Percentiles rank a stretch among this genome's conserved stretches.
Conservation (phyloP, 179 eudicot species). For the Beta corolliflora region DNA sequence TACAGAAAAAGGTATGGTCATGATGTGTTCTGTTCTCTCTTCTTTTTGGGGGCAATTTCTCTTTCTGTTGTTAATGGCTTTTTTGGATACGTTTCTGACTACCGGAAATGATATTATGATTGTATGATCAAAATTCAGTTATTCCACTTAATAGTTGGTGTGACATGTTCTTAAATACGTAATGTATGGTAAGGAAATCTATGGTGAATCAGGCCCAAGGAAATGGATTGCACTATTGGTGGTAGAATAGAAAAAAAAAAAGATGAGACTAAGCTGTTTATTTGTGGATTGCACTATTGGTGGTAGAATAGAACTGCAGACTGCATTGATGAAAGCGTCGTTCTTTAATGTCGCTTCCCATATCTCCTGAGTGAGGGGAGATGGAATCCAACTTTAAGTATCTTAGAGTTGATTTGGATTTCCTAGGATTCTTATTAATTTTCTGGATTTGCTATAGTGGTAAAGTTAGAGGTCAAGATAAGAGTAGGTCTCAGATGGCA, state of each 20-base stretch:
- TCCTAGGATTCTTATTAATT: background rate
- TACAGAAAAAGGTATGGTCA: slow-evolving; percentile 70
- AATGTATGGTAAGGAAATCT: background rate
- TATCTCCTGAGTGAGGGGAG: background rate
- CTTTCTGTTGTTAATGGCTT: no score
- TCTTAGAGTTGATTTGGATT: background rate
- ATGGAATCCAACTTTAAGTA: background rate
- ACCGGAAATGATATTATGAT: background rate
- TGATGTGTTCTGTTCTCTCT: no score
- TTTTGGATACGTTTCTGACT: background rate
- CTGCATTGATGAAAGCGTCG: background rate
- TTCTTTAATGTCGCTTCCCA: background rate
- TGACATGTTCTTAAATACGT: background rate
- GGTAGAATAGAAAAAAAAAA: background rate
- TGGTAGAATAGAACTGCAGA: background rate
- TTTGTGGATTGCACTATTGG: no score
- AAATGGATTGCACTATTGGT: background rate
- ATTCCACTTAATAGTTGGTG: background rate
- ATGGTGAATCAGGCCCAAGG: background rate
- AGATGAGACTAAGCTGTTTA: no score
- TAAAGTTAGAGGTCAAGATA: background rate
- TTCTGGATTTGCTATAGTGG: background rate
- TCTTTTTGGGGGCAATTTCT: background rate
- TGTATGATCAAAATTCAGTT: background rate
- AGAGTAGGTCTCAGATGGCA: background rate